Evolutionary conservation across 768 basidiomycete genomes (phyloP), one percentile per base, ranked within the genome.

Genomic region (Steccherinum ochraceum): DNA sequence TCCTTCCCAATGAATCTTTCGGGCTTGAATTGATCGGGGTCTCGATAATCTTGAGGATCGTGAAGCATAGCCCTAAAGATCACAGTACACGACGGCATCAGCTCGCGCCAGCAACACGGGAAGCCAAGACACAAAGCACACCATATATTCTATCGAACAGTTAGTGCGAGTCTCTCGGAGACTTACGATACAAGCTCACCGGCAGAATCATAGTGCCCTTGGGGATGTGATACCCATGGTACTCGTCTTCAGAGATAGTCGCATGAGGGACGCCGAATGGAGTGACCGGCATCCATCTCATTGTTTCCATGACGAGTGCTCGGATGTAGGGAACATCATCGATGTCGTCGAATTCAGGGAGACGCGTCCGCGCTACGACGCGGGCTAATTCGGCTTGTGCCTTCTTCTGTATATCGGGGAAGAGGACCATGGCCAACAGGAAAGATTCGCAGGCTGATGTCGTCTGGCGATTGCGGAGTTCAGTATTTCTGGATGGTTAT

Each of bases 61-160:
- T 59, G 58, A 12, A 60, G 42, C 25, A 64, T 56, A 7, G 51
- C 52, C 63, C 61, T 64, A 30, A 3, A 12, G 42, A 50, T 39
- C 23, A 13, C 27, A 52, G 25, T 41, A 11, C 12, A 24, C 12
- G n/a, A 7, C 5, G 27, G n/a, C 25, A 5, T 49, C 10, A 43
- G 5, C 12, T 20, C 12, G 13, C 25, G 21, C 5, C 16, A 5
- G 5, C 27, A 49, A 10, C 12, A 16, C 25, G 11, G 48, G 7
- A 45, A 11, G 45, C 27, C 12, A n/a, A 35, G 7, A 7, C 30
- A 16, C 30, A 7, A 35, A 7, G 16, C 30, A 16, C 21, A 54
- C 53, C 53, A 54, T 2, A 30, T n/a, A 19, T 54, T 54, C 5
- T 42, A 39, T 11, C 21, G 20, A 48, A 7, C 20, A 27, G 3